phyloP scores from a whole-genome alignment of 495 filamentous ascomycete genomes.

The Paragyromitra xinjiangensis region DNA sequence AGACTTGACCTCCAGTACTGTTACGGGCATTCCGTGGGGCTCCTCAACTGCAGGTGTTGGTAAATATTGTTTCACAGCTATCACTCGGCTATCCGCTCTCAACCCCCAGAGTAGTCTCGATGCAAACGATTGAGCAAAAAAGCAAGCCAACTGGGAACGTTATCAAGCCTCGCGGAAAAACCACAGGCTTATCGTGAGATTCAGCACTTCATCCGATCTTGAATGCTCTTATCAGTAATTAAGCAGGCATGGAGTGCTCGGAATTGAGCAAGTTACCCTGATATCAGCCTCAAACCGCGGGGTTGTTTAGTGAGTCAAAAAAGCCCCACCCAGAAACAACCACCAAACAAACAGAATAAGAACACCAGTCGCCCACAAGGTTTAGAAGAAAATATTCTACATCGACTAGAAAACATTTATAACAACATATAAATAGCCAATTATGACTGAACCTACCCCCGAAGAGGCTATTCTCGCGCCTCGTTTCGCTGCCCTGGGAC shows the following conservation, averaged over 20 bases:
- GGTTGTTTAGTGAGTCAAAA: slow-evolving; percentile 23
- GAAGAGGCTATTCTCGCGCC: slow-evolving; percentile 45
- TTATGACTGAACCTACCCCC: slow-evolving; percentile 41
- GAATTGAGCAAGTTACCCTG: slow-evolving; percentile 32
- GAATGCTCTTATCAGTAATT: slow-evolving; percentile 2
- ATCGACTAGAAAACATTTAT: neutral
- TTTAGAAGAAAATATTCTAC: neutral
- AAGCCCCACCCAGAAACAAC: slow-evolving; percentile 26
- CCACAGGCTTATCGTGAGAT: neutral
- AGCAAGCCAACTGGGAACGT: neutral
- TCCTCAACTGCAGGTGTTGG: neutral
- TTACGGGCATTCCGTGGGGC: neutral
- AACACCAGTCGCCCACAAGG: neutral
- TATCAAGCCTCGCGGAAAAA: neutral
- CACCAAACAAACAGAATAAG: slow-evolving; percentile 10
- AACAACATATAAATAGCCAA: neutral
- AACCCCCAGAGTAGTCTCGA: neutral
- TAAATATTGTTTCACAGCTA: neutral
- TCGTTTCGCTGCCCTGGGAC: slow-evolving; percentile 51
- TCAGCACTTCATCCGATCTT: neutral
- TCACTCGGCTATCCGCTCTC: slow-evolving; percentile 20
- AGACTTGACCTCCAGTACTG: neutral
- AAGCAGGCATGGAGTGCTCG: neutral
- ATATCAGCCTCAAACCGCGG: slow-evolving; percentile 38
- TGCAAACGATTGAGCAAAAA: neutral